phyloP scores from a whole-genome alignment of 1,139 yeast genomes.

The Pichia sp. region DNA sequence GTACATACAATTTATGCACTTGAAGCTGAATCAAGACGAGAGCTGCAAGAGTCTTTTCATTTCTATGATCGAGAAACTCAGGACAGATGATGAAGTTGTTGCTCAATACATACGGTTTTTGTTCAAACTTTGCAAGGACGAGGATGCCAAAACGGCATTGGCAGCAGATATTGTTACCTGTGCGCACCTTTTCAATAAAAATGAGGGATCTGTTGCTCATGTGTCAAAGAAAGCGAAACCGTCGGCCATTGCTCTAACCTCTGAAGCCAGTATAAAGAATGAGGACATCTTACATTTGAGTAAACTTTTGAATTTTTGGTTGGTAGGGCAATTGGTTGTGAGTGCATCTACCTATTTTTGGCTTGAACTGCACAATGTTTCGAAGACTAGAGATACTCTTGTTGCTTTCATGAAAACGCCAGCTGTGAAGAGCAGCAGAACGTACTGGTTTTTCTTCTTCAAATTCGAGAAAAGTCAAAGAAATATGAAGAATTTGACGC shows the following conservation, averaged over 20 bases:
- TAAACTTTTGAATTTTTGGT: conserved; percentile 27
- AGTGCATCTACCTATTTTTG: conserved; percentile 34
- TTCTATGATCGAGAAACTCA: conserved; percentile 11
- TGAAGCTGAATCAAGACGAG: conserved; percentile 15
- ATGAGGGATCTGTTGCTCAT: conserved; percentile 10
- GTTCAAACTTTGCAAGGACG: background rate
- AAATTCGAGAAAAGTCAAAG: conserved; percentile 41
- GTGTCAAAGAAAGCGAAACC: conserved; percentile 7
- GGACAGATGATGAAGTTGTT: conserved; percentile 17
- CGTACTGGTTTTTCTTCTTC: conserved; percentile 53
- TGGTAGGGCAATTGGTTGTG: conserved; percentile 30
- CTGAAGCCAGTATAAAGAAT: background rate
- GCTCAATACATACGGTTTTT: conserved; percentile 17
- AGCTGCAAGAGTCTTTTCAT: conserved; percentile 16
- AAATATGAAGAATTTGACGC: conserved; percentile 37
- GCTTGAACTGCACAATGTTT: conserved; percentile 28
- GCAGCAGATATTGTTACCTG: conserved; percentile 12
- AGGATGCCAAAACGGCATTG: background rate
- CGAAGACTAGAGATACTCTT: conserved; percentile 36
- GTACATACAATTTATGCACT: conserved; percentile 33
- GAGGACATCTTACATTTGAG: conserved; percentile 22
- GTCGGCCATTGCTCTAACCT: background rate
- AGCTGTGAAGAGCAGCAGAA: conserved; percentile 33
- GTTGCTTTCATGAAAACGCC: conserved; percentile 34
- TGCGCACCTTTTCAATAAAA: conserved; percentile 11